Evolutionary conservation across 1,284 basidiomycete genomes (phyloP), one percentile per base, ranked within the genome.

Genomic region (Agroathelia rolfsii): DNA sequence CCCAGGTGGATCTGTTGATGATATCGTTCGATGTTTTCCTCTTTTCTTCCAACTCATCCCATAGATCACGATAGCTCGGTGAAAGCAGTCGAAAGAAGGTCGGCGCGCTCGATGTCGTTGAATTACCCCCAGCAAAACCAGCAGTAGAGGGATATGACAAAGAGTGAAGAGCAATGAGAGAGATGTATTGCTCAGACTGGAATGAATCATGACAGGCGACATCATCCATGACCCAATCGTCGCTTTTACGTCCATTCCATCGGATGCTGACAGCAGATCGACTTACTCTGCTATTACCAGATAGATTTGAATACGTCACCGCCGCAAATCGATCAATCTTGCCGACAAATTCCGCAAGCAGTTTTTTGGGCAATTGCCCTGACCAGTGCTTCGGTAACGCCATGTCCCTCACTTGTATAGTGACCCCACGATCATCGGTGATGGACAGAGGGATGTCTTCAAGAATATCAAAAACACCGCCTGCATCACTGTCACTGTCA

Each of bases 101-200:
- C 31, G 61, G 64, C 27, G 52, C 62, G 12, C 56, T 55, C 8
- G 63, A 51, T 11, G 61, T 58, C 3, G 55, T 50, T 15, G 65
- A 58, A 13, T 57, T 53, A 14, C 62, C 64, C 1, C 62, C 46
- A 23, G 72, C 66, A 49, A 86, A 86, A 7, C 78, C 78, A 28
- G 73, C 69, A 2, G 67, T 64, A 9, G 54, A 38, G 20, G 75
- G 72, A 37, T 74, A 84, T 1, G 72, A 73, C 32, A 95, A 59
- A 13, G 73, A 64, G 52, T 90, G 82, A 18, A 98, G 62, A 0
- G 89, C 92, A 16, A 94, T 58, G 2, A 85, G 86, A 2, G 94
- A 75, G 33, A 95, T 72, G 48, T 90, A 96, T 48, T 97, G 82
- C 49, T 93, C 88, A 3, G 94, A 90, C 49, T 97, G 88, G 1